These are phyloP conservation scores for Chalciporus pseudorubinellus DNA, from an alignment of 768 basidiomycete genomes.

Conservation along the genomic window DNA sequence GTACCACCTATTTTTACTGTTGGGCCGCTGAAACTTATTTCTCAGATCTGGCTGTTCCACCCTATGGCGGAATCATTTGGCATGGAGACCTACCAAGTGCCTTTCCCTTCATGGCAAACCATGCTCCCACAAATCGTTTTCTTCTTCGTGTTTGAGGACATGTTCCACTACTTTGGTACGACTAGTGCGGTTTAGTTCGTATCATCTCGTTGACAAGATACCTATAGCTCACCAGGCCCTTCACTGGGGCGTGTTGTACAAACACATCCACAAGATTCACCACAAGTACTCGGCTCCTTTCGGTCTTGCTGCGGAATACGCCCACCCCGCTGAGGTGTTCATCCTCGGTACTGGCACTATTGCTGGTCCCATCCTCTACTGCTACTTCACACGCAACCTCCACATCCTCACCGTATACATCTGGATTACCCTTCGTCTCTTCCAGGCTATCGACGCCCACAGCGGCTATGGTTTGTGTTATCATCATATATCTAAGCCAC, in stretches of 20 bases:
- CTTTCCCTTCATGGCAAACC: constrained; percentile 71
- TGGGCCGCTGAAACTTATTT: neutral
- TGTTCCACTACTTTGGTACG: constrained; percentile 86
- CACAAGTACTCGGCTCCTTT: constrained; percentile 98
- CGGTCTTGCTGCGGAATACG: constrained; percentile 96
- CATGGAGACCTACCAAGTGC: constrained; percentile 91
- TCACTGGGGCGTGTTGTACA: constrained; percentile 82
- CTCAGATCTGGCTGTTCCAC: constrained; percentile 87
- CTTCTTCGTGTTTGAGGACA: constrained; percentile 96
- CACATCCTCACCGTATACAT: constrained; percentile 93
- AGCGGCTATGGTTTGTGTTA: constrained; percentile 78
- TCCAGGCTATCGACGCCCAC: constrained; percentile 98
- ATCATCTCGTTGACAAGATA: neutral
- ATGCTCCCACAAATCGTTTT: constrained; percentile 77
- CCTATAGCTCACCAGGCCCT: constrained; percentile 79
- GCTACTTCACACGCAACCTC: constrained; percentile 63
- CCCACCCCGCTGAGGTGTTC: constrained; percentile 94
- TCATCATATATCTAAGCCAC: neutral
- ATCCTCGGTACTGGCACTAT: constrained; percentile 94
- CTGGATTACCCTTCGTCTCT: constrained; percentile 91
- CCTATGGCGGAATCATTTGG: constrained; percentile 84
- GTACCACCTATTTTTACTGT: neutral
- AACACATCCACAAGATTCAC: constrained; percentile 94
- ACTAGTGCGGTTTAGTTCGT: neutral
- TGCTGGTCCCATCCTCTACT: constrained; percentile 83